Evolutionary conservation across 345 rosid species (phyloP), one percentile per base, ranked within the genome.

Genomic region (Rhizophora mangle): DNA sequence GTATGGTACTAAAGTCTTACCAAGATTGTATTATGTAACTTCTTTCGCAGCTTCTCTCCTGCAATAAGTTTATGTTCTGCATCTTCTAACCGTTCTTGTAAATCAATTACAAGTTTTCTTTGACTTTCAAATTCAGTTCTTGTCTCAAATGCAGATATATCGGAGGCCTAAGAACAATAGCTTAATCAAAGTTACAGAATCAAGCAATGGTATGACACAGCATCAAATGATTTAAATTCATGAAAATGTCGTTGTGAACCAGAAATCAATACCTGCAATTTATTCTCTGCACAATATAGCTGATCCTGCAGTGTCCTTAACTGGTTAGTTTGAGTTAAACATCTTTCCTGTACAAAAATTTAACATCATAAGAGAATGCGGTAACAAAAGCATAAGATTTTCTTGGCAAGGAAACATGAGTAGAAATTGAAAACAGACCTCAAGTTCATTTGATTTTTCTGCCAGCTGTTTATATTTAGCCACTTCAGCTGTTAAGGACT

Each of bases 11-110:
- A 24, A 67, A 52, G 32, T 64, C 66, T 72, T 86, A 95, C 99
- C 93, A 95, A 82, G 75, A 95, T 95, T 26, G 96, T 90, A 79
- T 95, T 95, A 74, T 95, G 99, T 72, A 95, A 76, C 82, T 92
- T 95, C 80, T 92, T 95, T 8, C 97, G 89, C 53, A 95, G 82
- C 58, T 79, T 92, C 80, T 95, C 99, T 70, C 99, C 99, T 81
- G 92, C 99, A 22, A 88, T 71, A 54, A 92, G 86, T 81, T 95
- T 95, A 75, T 73, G 80, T 72, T 95, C 99, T 49, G 97, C 92
- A 78, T 92, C 96, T 69, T 86, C 93, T 63, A 95, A 63, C 27
- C 81, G 88, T 62, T 64, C 80, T 70, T 81, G 90, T 66, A 95
- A 82, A 65, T 90, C 92, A n/a, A 70, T 67, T 22, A 90, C 81